These are phyloP conservation scores for Saccharomycopsis sp. DNA, from an alignment of 805 yeast species.

Conservation along the genomic window DNA sequence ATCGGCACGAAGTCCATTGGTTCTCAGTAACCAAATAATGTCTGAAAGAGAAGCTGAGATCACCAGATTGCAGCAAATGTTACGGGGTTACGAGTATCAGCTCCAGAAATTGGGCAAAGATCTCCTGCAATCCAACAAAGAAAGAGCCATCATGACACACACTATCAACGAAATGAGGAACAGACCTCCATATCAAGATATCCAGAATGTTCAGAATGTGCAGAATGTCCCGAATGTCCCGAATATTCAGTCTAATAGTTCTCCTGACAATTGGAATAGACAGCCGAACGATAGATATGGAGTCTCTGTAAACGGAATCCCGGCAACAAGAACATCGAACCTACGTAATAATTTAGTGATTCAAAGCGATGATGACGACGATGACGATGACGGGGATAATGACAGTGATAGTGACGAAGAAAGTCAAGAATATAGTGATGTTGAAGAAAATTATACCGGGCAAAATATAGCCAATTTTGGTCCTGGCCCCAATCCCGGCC, in stretches of 20 bases:
- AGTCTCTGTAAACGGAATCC: background rate
- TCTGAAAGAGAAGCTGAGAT: conserved; percentile 19
- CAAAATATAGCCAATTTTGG: background rate
- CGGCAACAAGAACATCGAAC: background rate
- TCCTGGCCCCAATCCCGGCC: background rate
- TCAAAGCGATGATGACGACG: conserved; percentile 18
- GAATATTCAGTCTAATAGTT: too few species aligned
- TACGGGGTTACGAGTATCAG: conserved; percentile 5
- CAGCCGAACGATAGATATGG: background rate
- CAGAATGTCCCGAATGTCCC: too few species aligned
- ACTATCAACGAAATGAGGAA: background rate
- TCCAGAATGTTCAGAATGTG: too few species aligned
- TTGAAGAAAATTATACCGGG: background rate
- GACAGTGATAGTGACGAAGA: background rate
- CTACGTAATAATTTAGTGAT: conserved; percentile 2
- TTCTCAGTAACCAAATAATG: conserved; percentile 7
- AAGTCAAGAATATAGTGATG: background rate
- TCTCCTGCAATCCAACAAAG: background rate
- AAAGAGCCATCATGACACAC: background rate
- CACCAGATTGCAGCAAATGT: conserved; percentile 10
- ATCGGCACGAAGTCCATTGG: background rate
- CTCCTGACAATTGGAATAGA: background rate
- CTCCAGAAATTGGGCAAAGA: background rate
- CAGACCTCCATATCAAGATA: background rate
- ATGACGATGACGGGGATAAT: conserved; percentile 15